Evolutionary conservation across 441 rosid genomes (phyloP).

Genomic region (Euphorbia celastroides): DNA sequence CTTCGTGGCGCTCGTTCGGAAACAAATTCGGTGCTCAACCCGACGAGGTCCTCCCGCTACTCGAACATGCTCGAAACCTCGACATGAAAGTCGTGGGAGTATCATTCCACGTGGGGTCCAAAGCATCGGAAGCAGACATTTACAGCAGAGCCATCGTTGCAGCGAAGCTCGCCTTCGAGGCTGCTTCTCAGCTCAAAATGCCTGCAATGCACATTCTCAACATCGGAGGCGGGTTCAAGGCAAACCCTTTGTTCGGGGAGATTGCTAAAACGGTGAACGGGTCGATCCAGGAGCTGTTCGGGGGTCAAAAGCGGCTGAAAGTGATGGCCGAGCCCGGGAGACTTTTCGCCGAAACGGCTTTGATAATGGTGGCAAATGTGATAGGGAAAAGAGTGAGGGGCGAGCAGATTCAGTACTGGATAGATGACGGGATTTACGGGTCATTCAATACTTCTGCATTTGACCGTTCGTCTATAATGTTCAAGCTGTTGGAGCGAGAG

Average conservation of each 20-base stretch:
- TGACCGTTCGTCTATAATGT: neutral
- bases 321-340: constrained; percentile 15
- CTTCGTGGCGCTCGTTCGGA: neutral
- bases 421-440: constrained; percentile 21
- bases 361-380: constrained; percentile 10
- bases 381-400: constrained; percentile 19
- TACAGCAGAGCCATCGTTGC: constrained; percentile 1
- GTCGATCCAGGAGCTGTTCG: constrained; percentile 3
- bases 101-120: constrained; percentile 12
- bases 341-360: constrained; percentile 8
- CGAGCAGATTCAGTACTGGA: constrained; percentile 15
- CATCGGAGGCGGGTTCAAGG: constrained; percentile 16
- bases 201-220: constrained; percentile 6
- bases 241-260: neutral
- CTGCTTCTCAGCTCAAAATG: constrained; percentile 2
- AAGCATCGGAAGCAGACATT: neutral
- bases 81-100: constrained; percentile 8
- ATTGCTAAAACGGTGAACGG: neutral
- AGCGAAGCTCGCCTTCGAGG: constrained; percentile 10
- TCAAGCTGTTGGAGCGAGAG: neutral
- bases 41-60: constrained; percentile 7
- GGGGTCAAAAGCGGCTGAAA: neutral
- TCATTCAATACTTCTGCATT: neutral
- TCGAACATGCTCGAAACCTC: constrained; percentile 7
- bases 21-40: constrained; percentile 9